phyloP scores from a whole-genome alignment of 305 asterid species.

The Lippia alba region DNA sequence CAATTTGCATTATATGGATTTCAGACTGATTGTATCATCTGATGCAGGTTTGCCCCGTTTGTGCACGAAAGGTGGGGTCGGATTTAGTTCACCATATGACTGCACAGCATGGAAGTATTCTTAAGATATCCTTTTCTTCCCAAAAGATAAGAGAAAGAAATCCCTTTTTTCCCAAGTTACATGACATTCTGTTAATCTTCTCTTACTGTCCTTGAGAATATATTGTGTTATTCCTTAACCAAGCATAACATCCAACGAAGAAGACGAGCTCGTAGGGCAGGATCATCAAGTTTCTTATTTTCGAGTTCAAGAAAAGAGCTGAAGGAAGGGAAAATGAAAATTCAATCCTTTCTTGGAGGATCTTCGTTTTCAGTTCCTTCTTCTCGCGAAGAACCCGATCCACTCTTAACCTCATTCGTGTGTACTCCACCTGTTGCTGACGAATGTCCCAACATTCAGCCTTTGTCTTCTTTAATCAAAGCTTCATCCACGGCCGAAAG shows the following conservation, averaged over 20 bases:
- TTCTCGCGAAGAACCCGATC: conserved; percentile 62
- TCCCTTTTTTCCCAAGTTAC: too few relatives aligned
- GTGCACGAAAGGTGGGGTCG: conserved; percentile 71
- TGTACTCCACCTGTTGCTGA: conserved; percentile 53
- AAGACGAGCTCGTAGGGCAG: conserved; percentile 66
- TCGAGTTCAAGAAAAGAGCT: conserved; percentile 65
- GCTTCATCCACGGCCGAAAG: conserved; percentile 37
- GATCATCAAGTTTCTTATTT: conserved; percentile 47
- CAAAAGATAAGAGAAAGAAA: too few relatives aligned
- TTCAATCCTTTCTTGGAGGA: conserved; percentile 66
- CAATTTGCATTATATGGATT: not conserved
- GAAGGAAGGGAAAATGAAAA: conserved; percentile 68
- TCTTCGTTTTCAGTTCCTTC: conserved; percentile 55
- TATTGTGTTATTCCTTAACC: conserved; percentile 50
- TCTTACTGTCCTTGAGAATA: not conserved
- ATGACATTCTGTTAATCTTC: too few relatives aligned
- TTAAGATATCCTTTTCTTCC: conserved; percentile 72
- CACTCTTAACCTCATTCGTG: conserved; percentile 71
- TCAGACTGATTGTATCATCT: conserved; percentile 1
- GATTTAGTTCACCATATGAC: conserved; percentile 85
- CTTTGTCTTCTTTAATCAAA: conserved; percentile 42
- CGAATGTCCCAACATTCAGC: conserved; percentile 45
- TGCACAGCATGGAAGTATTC: conserved; percentile 76
- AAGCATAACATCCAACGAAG: conserved; percentile 67
- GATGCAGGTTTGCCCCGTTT: conserved; percentile 85